phyloP scores from a whole-genome alignment of 2,329 filamentous ascomycete species.

The Nothophaeocryptopus gaeumannii region DNA sequence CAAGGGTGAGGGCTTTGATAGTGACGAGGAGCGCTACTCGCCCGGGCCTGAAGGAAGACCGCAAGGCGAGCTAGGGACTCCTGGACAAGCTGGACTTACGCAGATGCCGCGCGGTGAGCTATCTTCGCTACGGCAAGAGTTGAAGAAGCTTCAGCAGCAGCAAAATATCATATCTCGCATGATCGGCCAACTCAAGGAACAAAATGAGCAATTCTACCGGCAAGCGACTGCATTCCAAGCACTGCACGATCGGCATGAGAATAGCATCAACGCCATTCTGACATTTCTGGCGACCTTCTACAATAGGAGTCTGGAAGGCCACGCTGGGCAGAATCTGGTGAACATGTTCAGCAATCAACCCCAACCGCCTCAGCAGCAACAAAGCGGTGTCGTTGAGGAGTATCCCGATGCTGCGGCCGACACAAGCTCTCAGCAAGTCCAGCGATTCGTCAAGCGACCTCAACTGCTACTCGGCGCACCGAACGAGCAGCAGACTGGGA shows the following conservation, averaged over 20 bases:
- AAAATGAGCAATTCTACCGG: conserved; percentile 83
- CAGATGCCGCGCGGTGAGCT: conserved; percentile 69
- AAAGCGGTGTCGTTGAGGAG: conserved; percentile 63
- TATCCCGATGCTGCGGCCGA: conserved; percentile 44
- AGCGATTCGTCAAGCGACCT: conserved; percentile 29
- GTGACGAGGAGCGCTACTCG: conserved; percentile 58
- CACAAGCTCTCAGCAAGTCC: conserved; percentile 30
- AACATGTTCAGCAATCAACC: conserved; percentile 70
- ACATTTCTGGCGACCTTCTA: conserved; percentile 97
- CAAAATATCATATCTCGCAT: conserved; percentile 82
- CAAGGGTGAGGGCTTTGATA: conserved; percentile 65
- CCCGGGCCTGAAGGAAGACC: conserved; percentile 28
- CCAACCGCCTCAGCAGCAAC: conserved; percentile 38
- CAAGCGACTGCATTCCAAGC: conserved; percentile 87
- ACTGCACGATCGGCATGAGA: conserved; percentile 93
- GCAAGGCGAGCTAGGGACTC: conserved; percentile 24
- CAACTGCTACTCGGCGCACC: conserved; percentile 31
- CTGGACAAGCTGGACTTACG: conserved; percentile 49
- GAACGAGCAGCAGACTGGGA: conserved; percentile 8
- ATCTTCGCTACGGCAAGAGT: conserved; percentile 71
- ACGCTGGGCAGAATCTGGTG: conserved; percentile 72
- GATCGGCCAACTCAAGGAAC: conserved; percentile 74
- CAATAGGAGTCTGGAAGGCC: conserved; percentile 84
- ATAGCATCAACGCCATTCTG: conserved; percentile 97
- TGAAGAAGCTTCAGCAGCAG: conserved; percentile 78